Evolutionary conservation across 495 filamentous ascomycete genomes (phyloP).

Genomic region (Cryomyces antarcticus): DNA sequence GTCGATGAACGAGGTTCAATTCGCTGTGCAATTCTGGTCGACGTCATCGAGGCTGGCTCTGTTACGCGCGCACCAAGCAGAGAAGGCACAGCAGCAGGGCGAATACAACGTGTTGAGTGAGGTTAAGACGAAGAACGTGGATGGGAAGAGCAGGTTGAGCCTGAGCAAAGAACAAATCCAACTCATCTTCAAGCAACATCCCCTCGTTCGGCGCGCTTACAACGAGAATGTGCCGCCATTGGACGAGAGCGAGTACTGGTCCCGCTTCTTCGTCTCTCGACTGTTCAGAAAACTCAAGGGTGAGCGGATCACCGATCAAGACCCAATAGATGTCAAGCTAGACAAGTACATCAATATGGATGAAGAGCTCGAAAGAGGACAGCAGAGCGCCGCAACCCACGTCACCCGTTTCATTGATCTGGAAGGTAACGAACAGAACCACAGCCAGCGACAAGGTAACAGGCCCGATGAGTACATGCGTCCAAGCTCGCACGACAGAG

Average conservation of each 20-base stretch:
- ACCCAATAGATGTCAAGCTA: constrained; percentile 30
- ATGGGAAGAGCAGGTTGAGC: constrained; percentile 58
- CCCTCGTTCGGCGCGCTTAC: constrained; percentile 74
- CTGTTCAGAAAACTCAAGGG: constrained; percentile 84
- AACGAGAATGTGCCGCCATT: constrained; percentile 82
- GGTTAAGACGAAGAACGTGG: constrained; percentile 63
- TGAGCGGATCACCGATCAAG: constrained; percentile 56
- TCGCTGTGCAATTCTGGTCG: constrained; percentile 85
- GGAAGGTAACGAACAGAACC: constrained; percentile 82
- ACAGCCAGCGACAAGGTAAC: constrained; percentile 62
- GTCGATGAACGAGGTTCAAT: constrained; percentile 51
- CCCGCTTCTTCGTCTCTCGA: constrained; percentile 71
- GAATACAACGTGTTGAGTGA: constrained; percentile 82
- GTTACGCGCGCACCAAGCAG: constrained; percentile 75
- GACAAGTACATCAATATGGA: constrained; percentile 66
- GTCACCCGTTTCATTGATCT: constrained; percentile 81
- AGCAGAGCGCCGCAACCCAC: constrained; percentile 30
- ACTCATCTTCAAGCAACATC: constrained; percentile 81
- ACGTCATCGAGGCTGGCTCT: constrained; percentile 45
- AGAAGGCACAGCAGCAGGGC: constrained; percentile 62
- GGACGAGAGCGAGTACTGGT: constrained; percentile 69
- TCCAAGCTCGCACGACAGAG: constrained; percentile 40
- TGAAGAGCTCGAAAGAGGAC: constrained; percentile 31
- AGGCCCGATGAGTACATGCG: constrained; percentile 74
- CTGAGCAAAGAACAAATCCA: constrained; percentile 84